phyloP scores from a whole-genome alignment of 2,329 filamentous ascomycete species.

The Aspergillus fumigatiaffinis region DNA sequence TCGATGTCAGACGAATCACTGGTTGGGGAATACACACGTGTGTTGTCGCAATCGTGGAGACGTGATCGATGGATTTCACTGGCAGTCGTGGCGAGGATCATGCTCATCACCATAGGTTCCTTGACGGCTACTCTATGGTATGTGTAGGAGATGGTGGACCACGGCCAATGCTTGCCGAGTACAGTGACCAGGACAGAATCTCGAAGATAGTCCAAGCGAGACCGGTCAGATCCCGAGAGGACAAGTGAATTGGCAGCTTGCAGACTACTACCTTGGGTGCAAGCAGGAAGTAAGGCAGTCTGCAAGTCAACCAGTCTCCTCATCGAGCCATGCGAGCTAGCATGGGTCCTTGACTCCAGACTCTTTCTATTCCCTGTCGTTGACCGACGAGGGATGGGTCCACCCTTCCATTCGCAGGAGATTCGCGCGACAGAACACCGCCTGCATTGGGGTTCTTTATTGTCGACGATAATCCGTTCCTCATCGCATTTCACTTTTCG shows the following conservation, averaged over 20 bases:
- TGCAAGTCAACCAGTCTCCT: not conserved
- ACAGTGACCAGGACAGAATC: slow-evolving; percentile 23
- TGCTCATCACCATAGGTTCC: slow-evolving; percentile 28
- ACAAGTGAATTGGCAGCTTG: slow-evolving; percentile 22
- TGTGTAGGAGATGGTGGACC: slow-evolving; percentile 23
- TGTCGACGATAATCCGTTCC: slow-evolving; percentile 15
- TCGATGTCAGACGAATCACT: slow-evolving; percentile 15
- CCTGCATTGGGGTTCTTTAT: slow-evolving; percentile 22
- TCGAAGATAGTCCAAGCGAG: slow-evolving; percentile 20
- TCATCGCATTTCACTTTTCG: slow-evolving; percentile 31
- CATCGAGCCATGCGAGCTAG: not conserved
- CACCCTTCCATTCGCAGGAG: slow-evolving; percentile 25
- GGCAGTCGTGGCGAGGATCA: slow-evolving; percentile 24
- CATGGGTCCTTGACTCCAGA: not conserved
- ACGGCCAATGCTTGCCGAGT: slow-evolving; percentile 27
- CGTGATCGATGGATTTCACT: slow-evolving; percentile 19
- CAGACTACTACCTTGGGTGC: slow-evolving; percentile 5
- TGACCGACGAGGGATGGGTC: slow-evolving; percentile 17
- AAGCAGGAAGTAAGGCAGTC: slow-evolving; percentile 6
- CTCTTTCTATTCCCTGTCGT: slow-evolving; percentile 1
- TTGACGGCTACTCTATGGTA: slow-evolving; percentile 24
- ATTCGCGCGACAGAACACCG: slow-evolving; percentile 20
- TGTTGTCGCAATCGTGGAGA: slow-evolving; percentile 13
- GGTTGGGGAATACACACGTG: not conserved
- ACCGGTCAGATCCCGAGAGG: slow-evolving; percentile 20